phyloP scores from a whole-genome alignment of 371 early-diverging fungal genomes.

The Basidiobolus meristosporus region DNA sequence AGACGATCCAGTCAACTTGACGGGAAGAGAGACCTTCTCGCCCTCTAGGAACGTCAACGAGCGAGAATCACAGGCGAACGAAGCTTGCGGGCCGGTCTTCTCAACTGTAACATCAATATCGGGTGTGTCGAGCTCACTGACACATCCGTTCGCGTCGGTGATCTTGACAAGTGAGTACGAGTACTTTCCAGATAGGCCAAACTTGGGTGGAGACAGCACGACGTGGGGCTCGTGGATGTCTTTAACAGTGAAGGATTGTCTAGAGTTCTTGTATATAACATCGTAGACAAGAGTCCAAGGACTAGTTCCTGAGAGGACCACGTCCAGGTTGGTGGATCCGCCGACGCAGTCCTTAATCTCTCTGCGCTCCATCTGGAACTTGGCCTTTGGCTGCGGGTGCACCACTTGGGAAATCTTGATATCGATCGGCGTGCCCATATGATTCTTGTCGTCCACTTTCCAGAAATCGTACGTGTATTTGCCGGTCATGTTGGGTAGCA shows the following conservation, averaged over 20 bases:
- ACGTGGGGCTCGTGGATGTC: conserved; percentile 2
- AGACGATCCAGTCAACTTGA: conserved; percentile 3
- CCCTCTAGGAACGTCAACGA: conserved; percentile 3
- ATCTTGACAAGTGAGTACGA: conserved; percentile 2
- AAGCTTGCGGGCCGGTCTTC: conserved; percentile 3
- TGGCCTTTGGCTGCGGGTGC: too few relatives aligned
- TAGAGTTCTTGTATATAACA: conserved; percentile 3
- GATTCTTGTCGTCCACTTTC: not conserved
- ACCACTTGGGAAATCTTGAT: too few relatives aligned
- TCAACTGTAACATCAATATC: conserved; percentile 4
- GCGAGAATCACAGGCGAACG: conserved; percentile 1
- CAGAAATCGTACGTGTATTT: not conserved
- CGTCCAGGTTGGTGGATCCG: too few relatives aligned
- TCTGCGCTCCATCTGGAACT: too few relatives aligned
- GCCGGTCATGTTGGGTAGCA: not conserved
- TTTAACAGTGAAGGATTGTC: conserved; percentile 2
- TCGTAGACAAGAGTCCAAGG: conserved; percentile 2
- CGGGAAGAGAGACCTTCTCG: conserved; percentile 1
- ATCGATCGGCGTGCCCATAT: not conserved
- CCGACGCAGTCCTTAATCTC: too few relatives aligned
- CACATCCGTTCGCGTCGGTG: conserved; percentile 2
- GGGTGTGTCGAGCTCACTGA: not conserved
- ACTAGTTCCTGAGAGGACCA: too few relatives aligned
- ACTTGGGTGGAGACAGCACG: conserved; percentile 2
- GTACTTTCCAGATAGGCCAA: conserved; percentile 3